phyloP scores from a whole-genome alignment of 169 alveolate species.

The Theileria parva region DNA sequence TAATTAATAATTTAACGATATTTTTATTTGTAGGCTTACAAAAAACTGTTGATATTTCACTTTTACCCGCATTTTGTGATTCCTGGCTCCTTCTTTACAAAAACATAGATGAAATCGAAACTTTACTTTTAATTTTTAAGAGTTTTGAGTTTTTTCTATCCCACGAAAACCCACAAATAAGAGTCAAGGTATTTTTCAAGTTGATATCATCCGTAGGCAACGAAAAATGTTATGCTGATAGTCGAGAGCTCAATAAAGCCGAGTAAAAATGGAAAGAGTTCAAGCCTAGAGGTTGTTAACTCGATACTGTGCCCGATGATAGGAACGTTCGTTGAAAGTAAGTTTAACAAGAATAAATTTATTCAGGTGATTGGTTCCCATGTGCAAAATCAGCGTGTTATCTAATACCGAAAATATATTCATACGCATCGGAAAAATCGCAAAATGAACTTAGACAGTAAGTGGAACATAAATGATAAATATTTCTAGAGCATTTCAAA shows the following conservation, averaged over 20 bases:
- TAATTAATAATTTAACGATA: not conserved
- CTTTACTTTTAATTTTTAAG: conserved; percentile 29
- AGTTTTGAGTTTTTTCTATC: conserved; percentile 42
- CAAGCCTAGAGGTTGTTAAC: conserved; percentile 31
- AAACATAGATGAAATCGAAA: conserved; percentile 15
- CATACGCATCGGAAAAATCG: conserved; percentile 51
- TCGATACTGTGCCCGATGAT: conserved; percentile 46
- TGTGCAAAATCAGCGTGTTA: conserved; percentile 56
- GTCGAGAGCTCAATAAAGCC: conserved; percentile 19
- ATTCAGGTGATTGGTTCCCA: conserved; percentile 67
- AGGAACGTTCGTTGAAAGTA: conserved; percentile 36
- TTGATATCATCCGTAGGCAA: conserved; percentile 16
- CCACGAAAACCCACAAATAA: conserved; percentile 50
- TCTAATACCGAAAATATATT: conserved; percentile 46
- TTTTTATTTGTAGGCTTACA: conserved; percentile 44
- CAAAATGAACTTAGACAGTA: conserved; percentile 52
- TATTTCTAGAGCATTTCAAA: conserved; percentile 39
- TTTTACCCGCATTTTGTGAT: conserved; percentile 13
- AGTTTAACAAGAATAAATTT: not conserved
- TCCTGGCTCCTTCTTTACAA: conserved; percentile 59
- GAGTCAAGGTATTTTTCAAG: conserved; percentile 24
- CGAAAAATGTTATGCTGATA: conserved; percentile 25
- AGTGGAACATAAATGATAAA: not conserved
- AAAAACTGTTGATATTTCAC: conserved; percentile 2
- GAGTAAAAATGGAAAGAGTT: not conserved